These are phyloP conservation scores for Ophiosphaerella korrae DNA, from an alignment of 2,329 filamentous ascomycete genomes.

Conservation along the genomic window DNA sequence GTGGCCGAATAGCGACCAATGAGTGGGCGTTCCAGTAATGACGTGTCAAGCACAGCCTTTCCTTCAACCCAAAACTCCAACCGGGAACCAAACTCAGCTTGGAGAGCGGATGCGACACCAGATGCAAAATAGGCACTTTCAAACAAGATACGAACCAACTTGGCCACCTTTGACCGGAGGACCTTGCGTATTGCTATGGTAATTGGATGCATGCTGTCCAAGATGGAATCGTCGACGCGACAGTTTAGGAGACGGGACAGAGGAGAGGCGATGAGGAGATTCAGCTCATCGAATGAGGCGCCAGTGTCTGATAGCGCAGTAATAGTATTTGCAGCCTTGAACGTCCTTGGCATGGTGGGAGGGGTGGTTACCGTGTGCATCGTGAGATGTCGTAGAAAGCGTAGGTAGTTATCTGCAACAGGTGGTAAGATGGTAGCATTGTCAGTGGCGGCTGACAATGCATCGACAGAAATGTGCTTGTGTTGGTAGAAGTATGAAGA, in stretches of 20 bases:
- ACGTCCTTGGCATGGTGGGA: conserved; percentile 1
- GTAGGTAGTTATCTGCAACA: conserved; percentile 24
- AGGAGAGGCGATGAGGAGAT: conserved; percentile 12
- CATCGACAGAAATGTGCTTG: conserved; percentile 10
- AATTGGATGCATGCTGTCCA: conserved; percentile 19
- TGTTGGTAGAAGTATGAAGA: conserved; percentile 30
- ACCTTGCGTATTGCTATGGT: conserved; percentile 13
- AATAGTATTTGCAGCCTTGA: conserved; percentile 13
- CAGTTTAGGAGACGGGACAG: conserved; percentile 17
- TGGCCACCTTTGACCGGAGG: conserved; percentile 10
- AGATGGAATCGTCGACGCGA: conserved; percentile 22
- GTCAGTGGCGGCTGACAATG: background rate
- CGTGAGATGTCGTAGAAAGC: conserved; percentile 17
- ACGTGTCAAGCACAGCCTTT: background rate
- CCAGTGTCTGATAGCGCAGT: conserved; percentile 12
- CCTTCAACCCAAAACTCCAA: conserved; percentile 7
- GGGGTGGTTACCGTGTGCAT: conserved; percentile 9
- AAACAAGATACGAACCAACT: conserved; percentile 10
- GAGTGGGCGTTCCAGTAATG: conserved; percentile 3
- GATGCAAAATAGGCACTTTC: conserved; percentile 18
- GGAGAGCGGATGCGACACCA: conserved; percentile 11
- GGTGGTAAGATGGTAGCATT: conserved; percentile 20
- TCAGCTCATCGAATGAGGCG: conserved; percentile 16
- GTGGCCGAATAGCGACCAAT: conserved; percentile 9
- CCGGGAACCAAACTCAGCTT: conserved; percentile 3